Percentiles rank a stretch among this genome's conserved stretches.
Conservation (phyloP, 768 basidiomycete genomes). For the Termitomyces sp. region DNA sequence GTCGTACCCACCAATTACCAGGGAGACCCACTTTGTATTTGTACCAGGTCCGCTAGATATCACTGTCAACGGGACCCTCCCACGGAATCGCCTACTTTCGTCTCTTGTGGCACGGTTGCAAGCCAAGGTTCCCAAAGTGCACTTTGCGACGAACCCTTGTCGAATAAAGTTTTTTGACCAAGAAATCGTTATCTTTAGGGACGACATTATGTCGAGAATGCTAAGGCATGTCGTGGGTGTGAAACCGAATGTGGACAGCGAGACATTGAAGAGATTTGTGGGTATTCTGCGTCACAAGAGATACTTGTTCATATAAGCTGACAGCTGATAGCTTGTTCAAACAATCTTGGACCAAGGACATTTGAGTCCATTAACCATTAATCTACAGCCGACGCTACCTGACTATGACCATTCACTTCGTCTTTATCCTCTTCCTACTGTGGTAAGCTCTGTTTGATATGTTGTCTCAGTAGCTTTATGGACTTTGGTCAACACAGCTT, state of each 20-base stretch:
- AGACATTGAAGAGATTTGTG: slow-evolving; percentile 87
- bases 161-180: slow-evolving; percentile 93
- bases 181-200: slow-evolving; percentile 91
- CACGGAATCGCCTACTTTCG: slow-evolving; percentile 77
- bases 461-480: neutral
- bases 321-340: slow-evolving; percentile 74
- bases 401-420: slow-evolving; percentile 92
- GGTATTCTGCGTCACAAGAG: slow-evolving; percentile 23
- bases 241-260: slow-evolving; percentile 74
- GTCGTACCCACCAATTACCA: slow-evolving; percentile 73
- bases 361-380: slow-evolving; percentile 80
- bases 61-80: slow-evolving; percentile 74
- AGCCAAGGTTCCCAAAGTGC: slow-evolving; percentile 70
- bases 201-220: slow-evolving; percentile 93
- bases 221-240: slow-evolving; percentile 87
- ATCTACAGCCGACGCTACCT: slow-evolving; percentile 82
- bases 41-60: slow-evolving; percentile 94
- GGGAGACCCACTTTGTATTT: slow-evolving; percentile 85
- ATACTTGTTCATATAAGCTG: neutral
- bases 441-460: slow-evolving; percentile 49
- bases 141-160: slow-evolving; percentile 89
- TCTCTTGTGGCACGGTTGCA: slow-evolving; percentile 69
- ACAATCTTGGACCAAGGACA: slow-evolving; percentile 94
- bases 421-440: slow-evolving; percentile 90
- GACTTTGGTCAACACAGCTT: slow-evolving; percentile 43